Conservation (phyloP, 768 basidiomycete species). For the Kwoniella sp. region DNA sequence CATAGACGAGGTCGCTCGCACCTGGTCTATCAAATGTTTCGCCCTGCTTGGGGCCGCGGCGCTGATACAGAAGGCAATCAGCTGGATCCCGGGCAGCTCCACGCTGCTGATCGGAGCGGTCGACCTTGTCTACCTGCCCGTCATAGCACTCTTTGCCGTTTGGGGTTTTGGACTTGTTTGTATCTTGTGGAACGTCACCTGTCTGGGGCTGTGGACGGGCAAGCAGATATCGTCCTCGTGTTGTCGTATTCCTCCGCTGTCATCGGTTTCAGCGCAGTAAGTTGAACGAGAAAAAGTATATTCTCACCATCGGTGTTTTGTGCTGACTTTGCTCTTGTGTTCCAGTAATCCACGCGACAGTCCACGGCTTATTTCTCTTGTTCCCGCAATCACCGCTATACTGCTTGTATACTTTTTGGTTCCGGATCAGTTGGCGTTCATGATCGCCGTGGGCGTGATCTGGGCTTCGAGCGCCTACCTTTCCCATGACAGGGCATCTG, state of each 20-base stretch:
- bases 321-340: too few relatives aligned
- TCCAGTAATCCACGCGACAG: background rate
- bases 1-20: conserved; percentile 8
- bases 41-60: conserved; percentile 49
- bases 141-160: conserved; percentile 10
- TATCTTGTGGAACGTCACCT: background rate
- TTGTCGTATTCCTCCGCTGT: background rate
- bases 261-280: background rate
- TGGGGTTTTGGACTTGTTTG: conserved; percentile 14
- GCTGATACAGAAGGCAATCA: background rate
- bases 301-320: too few relatives aligned
- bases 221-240: background rate
- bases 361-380: conserved; percentile 54
- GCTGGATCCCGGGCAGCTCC: background rate
- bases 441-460: conserved; percentile 65
- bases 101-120: conserved; percentile 6
- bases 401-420: conserved; percentile 71
- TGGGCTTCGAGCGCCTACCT: background rate
- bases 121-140: conserved; percentile 4
- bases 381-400: conserved; percentile 61
- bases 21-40: conserved; percentile 59
- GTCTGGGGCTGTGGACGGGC: background rate
- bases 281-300: background rate
- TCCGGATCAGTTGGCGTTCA: conserved; percentile 91
- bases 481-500: background rate